These are phyloP conservation scores for Collybiopsis confluens DNA, from an alignment of 768 basidiomycete genomes.

Conservation along the genomic window DNA sequence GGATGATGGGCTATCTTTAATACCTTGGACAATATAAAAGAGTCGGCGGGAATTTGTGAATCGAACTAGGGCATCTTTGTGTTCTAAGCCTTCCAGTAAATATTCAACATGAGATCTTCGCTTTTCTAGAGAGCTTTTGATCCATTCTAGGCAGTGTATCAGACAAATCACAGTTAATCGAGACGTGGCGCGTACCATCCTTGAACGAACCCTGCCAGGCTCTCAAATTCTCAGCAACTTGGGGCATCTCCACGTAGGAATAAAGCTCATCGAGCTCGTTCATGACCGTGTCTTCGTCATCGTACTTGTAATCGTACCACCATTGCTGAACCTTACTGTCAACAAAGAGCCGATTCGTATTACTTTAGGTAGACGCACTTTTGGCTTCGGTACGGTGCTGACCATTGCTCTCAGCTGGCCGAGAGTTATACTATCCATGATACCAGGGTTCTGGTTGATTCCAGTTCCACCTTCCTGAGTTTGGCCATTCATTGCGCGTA, in stretches of 20 bases:
- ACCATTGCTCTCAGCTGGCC: slow-evolving; percentile 79
- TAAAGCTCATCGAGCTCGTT: slow-evolving; percentile 98
- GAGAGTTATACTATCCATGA: slow-evolving; percentile 71
- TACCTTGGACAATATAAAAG: slow-evolving; percentile 92
- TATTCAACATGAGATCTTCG: slow-evolving; percentile 74
- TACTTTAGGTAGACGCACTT: slow-evolving; percentile 35
- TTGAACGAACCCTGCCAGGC: slow-evolving; percentile 84
- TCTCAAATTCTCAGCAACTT: slow-evolving; percentile 81
- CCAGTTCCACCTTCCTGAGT: slow-evolving; percentile 21
- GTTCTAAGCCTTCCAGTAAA: slow-evolving; percentile 84
- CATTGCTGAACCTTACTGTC: slow-evolving; percentile 54
- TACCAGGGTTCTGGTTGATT: slow-evolving; percentile 19
- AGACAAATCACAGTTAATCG: too few species aligned
- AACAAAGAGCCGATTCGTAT: background rate
- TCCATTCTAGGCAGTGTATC: slow-evolving; percentile 57
- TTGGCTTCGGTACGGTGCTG: slow-evolving; percentile 65
- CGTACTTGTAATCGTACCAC: slow-evolving; percentile 88
- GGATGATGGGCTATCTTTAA: slow-evolving; percentile 13
- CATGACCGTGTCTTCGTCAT: slow-evolving; percentile 94
- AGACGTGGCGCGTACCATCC: slow-evolving; percentile 49
- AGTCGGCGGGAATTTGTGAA: slow-evolving; percentile 84
- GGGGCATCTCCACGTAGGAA: slow-evolving; percentile 92
- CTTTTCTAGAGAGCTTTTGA: slow-evolving; percentile 52
- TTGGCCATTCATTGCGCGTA: slow-evolving; percentile 18
- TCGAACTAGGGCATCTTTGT: slow-evolving; percentile 77